Conservation (phyloP, 169 alveolate species). For the Plasmodium knowlesi region DNA sequence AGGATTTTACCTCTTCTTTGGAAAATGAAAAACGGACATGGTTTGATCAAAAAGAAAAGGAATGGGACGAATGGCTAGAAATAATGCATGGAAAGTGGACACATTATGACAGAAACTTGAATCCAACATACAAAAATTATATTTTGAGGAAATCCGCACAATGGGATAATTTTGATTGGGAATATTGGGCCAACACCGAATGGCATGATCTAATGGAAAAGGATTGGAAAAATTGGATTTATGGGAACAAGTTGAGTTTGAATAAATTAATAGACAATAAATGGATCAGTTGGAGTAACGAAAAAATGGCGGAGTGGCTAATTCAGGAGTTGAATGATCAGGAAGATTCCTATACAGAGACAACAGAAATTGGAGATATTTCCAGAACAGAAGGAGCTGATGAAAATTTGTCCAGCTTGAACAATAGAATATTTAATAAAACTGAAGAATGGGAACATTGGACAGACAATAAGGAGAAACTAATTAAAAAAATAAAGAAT, state of each 20-base stretch:
- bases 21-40: neutral
- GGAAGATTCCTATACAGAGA: neutral
- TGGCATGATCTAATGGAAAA: neutral
- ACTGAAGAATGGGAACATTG: neutral
- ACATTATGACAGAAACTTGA: constrained; percentile 2
- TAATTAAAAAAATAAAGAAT: neutral
- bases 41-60: neutral
- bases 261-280: neutral
- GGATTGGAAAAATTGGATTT: constrained; percentile 1
- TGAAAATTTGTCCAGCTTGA: neutral
- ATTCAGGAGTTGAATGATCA: neutral
- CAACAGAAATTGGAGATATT: neutral
- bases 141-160: neutral
- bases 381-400: neutral
- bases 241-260: neutral
- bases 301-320: neutral
- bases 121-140: neutral
- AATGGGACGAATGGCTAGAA: neutral
- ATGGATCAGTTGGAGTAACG: constrained; percentile 8
- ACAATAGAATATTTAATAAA: neutral
- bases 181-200: neutral
- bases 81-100: constrained; percentile 1
- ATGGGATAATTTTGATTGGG: constrained; percentile 2
- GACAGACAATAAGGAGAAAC: neutral
- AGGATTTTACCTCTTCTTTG: neutral